phyloP scores from a whole-genome alignment of 2,329 filamentous ascomycete genomes.

The Emmonsia crescens region DNA sequence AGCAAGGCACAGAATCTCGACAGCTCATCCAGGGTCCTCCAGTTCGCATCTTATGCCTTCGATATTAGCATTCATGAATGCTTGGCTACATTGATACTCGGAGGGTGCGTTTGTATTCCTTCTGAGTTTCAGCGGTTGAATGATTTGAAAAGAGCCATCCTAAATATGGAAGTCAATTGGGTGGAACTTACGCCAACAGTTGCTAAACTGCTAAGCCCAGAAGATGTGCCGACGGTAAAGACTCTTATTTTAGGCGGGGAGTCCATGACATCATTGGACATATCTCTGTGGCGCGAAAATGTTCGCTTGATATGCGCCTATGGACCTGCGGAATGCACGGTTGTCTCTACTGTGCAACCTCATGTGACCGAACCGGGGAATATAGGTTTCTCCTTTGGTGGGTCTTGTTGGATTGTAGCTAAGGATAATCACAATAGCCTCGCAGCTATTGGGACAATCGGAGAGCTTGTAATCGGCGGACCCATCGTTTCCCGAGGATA shows the following conservation, averaged over 20 bases:
- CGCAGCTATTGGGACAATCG: slow-evolving; percentile 26
- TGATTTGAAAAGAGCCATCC: slow-evolving; percentile 15
- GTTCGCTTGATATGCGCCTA: slow-evolving; percentile 30
- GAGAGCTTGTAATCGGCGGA: slow-evolving; percentile 33
- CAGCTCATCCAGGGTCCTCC: slow-evolving; percentile 22
- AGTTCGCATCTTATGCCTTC: slow-evolving; percentile 38
- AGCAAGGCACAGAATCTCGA: slow-evolving; percentile 17
- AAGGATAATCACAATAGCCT: slow-evolving; percentile 12
- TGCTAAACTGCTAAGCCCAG: slow-evolving; percentile 29
- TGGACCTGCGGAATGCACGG: slow-evolving; percentile 12
- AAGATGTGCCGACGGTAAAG: slow-evolving; percentile 25
- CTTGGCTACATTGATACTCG: slow-evolving; percentile 24
- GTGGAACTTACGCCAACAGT: slow-evolving; percentile 47
- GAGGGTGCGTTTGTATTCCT: slow-evolving; percentile 30
- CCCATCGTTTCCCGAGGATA: slow-evolving; percentile 29
- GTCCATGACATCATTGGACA: slow-evolving; percentile 18
- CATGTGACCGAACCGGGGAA: slow-evolving; percentile 6
- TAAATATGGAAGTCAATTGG: slow-evolving; percentile 23
- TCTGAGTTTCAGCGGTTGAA: slow-evolving; percentile 27
- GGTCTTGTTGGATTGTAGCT: slow-evolving; percentile 18
- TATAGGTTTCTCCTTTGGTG: slow-evolving; percentile 9
- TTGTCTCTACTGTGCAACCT: not conserved
- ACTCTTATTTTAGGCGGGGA: slow-evolving; percentile 28
- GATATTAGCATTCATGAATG: slow-evolving; percentile 35
- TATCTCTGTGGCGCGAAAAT: slow-evolving; percentile 19